A percentile compares a stretch with the other conserved stretches of the same genome.
Evolutionary conservation across 176 grass and related monocot species (phyloP).

Genomic region (Musa troglodytarum): DNA sequence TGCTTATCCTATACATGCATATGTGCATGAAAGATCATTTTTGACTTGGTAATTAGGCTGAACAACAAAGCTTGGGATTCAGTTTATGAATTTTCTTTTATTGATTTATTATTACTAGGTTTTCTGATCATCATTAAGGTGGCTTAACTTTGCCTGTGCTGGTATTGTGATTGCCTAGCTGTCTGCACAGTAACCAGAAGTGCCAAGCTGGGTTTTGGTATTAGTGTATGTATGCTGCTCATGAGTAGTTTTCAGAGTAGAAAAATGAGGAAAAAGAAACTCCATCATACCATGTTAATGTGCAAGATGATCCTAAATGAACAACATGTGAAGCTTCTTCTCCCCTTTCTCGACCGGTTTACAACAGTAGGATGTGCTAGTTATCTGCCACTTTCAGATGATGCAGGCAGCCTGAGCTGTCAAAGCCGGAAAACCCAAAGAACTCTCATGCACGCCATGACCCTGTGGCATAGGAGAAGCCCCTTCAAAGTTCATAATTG

Average conservation of each 20-base stretch:
- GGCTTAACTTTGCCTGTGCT: too few relatives aligned
- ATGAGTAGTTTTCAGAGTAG: not conserved
- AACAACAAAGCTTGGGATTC: too few relatives aligned
- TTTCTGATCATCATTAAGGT: too few relatives aligned
- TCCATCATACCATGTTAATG: not conserved
- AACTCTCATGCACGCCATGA: slow-evolving; percentile 8
- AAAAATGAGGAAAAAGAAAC: not conserved
- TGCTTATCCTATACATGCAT: too few relatives aligned
- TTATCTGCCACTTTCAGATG: not conserved
- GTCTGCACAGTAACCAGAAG: too few relatives aligned
- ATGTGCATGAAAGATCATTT: too few relatives aligned
- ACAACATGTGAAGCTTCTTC: not conserved
- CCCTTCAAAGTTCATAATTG: not conserved
- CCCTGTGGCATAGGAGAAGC: not conserved
- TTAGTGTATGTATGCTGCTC: not conserved
- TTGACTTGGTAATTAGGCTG: too few relatives aligned
- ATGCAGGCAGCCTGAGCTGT: not conserved
- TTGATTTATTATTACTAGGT: too few relatives aligned
- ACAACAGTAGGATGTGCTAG: not conserved
- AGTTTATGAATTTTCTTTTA: too few relatives aligned
- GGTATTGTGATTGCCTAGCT: too few relatives aligned
- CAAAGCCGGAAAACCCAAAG: not conserved
- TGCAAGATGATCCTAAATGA: not conserved
- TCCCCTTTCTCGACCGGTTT: not conserved
- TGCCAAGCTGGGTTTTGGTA: not conserved